Evolutionary conservation across 257 asterid genomes (phyloP).

Genomic region (Petunia secreta): DNA sequence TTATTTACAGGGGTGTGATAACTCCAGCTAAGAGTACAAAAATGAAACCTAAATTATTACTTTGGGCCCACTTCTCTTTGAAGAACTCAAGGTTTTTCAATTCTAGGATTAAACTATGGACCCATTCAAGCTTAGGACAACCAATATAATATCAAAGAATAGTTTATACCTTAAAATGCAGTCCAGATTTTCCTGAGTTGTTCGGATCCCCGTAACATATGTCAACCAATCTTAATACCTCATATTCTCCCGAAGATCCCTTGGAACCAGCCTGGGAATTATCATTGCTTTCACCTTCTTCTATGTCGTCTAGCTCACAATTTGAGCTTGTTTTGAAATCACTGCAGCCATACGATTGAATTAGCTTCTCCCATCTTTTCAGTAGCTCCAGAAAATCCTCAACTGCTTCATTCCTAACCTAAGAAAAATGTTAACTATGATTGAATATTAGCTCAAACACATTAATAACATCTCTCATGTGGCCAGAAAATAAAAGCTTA

Average conservation of each 20-base stretch:
- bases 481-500: conserved; percentile 33
- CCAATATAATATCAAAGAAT: background rate
- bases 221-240: conserved; percentile 60
- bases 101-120: too few relatives aligned
- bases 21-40: background rate
- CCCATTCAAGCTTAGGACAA: background rate
- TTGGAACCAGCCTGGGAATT: conserved; percentile 35
- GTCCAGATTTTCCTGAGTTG: conserved; percentile 51
- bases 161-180: conserved; percentile 69
- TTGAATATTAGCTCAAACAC: conserved; percentile 10
- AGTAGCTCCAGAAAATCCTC: conserved; percentile 77
- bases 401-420: conserved; percentile 85
- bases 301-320: conserved; percentile 38
- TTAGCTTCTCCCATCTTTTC: conserved; percentile 71
- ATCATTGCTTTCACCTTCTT: conserved; percentile 35
- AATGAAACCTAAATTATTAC: background rate
- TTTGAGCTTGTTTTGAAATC: conserved; percentile 44
- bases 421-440: conserved; percentile 35
- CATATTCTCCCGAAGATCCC: conserved; percentile 56
- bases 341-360: conserved; percentile 46
- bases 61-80: background rate
- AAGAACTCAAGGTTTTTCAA: conserved; percentile 1
- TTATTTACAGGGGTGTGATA: too few relatives aligned
- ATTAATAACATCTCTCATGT: background rate
- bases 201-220: conserved; percentile 81